phyloP scores from a whole-genome alignment of 2,329 filamentous ascomycete genomes.

The Neurospora crassa region DNA sequence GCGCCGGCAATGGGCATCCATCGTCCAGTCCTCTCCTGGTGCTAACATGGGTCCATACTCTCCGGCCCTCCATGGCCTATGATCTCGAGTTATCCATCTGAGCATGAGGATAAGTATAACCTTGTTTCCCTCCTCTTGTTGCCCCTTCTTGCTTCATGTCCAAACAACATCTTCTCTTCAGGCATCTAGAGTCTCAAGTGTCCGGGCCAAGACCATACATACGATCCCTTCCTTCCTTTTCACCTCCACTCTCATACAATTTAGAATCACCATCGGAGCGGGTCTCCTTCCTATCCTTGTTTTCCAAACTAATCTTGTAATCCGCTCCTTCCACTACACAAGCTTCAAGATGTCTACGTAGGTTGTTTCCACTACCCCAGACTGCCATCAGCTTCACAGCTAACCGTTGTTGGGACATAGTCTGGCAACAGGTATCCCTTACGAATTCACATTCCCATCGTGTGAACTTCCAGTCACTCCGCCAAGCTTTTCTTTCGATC shows the following conservation, averaged over 20 bases:
- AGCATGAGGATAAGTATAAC: constrained; percentile 22
- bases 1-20: constrained; percentile 12
- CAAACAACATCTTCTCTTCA: constrained; percentile 18
- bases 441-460: constrained; percentile 49
- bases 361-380: constrained; percentile 17
- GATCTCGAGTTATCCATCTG: constrained; percentile 12
- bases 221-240: constrained; percentile 11
- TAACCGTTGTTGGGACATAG: constrained; percentile 25
- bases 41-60: constrained; percentile 17
- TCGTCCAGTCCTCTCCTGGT: constrained; percentile 13
- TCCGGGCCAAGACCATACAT: constrained; percentile 12
- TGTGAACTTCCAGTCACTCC: constrained; percentile 39
- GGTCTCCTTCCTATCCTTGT: constrained; percentile 17
- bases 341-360: constrained; percentile 34
- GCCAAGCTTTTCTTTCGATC: constrained; percentile 46
- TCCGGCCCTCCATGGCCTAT: constrained; percentile 19
- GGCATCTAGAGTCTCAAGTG: constrained; percentile 18
- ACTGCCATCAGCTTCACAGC: constrained; percentile 5
- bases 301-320: constrained; percentile 18
- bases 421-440: constrained; percentile 53
- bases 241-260: constrained; percentile 9
- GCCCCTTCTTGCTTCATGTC: constrained; percentile 19
- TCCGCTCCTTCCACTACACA: constrained; percentile 11
- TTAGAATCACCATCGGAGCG: constrained; percentile 17
- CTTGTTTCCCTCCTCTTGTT: constrained; percentile 15